These are phyloP conservation scores for Fusarium staphyleae DNA, from an alignment of 2,329 filamentous ascomycete species.

Conservation along the genomic window DNA sequence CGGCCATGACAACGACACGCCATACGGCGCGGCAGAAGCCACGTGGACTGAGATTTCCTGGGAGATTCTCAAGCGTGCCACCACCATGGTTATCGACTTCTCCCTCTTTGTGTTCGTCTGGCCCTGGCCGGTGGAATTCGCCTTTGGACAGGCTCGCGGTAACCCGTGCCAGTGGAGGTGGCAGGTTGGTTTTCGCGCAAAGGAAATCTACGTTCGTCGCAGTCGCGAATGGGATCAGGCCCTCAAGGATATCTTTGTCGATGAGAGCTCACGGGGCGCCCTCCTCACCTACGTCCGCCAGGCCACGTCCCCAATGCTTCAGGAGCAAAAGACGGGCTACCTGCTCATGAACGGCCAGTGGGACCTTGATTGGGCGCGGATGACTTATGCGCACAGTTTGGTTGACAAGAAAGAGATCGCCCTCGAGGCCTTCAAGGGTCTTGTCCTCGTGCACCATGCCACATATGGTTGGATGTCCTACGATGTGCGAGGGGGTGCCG, in stretches of 20 bases:
- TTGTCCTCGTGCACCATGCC: conserved; percentile 73
- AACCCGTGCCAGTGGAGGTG: conserved; percentile 78
- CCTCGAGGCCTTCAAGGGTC: conserved; percentile 72
- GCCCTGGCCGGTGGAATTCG: conserved; percentile 78
- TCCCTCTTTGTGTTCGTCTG: conserved; percentile 71
- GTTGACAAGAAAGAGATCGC: conserved; percentile 67
- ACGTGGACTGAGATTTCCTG: conserved; percentile 63
- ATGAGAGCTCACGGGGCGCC: conserved; percentile 59
- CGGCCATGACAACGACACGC: conserved; percentile 71
- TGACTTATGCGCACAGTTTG: conserved; percentile 75
- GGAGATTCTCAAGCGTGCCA: conserved; percentile 65
- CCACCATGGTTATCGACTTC: conserved; percentile 78
- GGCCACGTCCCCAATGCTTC: conserved; percentile 71
- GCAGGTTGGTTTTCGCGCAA: conserved; percentile 75
- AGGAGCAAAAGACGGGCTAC: conserved; percentile 85
- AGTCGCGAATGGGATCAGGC: conserved; percentile 75
- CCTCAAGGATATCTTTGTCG: conserved; percentile 62
- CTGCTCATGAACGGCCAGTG: conserved; percentile 84
- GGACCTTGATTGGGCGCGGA: conserved; percentile 85
- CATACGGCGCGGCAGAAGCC: conserved; percentile 64
- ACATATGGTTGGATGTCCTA: conserved; percentile 70
- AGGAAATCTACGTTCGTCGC: conserved; percentile 82
- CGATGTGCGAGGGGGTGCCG: conserved; percentile 65
- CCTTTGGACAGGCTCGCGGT: conserved; percentile 62
- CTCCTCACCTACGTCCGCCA: conserved; percentile 69